phyloP scores from a whole-genome alignment of 2,329 filamentous ascomycete genomes.

The Zarea fungicola region DNA sequence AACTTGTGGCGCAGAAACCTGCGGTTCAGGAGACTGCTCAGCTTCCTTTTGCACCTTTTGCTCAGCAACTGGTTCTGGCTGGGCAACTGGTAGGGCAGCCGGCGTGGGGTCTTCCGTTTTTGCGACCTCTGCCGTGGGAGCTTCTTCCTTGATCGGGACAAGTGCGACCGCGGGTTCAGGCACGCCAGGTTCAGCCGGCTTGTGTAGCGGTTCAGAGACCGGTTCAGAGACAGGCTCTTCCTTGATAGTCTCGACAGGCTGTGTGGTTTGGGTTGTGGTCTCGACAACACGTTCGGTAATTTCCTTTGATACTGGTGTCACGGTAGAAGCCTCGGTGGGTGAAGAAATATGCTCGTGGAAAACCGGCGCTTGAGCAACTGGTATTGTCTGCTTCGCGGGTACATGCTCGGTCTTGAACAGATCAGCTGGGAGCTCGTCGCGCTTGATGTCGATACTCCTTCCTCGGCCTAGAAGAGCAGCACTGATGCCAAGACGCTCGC shows the following conservation, averaged over 20 bases:
- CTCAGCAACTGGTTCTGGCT: not conserved
- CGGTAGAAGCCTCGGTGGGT: not conserved
- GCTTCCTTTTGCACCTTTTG: too few species aligned
- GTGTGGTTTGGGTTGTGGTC: not conserved
- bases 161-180: not conserved
- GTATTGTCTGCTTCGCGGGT: conserved; percentile 14
- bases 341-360: not conserved
- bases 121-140: too few species aligned
- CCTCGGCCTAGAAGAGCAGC: conserved; percentile 33
- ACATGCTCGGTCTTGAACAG: not conserved
- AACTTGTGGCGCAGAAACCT: not conserved
- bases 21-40: not conserved
- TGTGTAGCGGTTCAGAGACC: not conserved
- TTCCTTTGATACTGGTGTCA: not conserved
- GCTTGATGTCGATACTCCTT: conserved; percentile 45
- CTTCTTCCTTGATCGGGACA: not conserved
- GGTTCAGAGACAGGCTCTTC: conserved; percentile 7
- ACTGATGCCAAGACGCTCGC: conserved; percentile 24
- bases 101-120: too few species aligned
- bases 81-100: not conserved
- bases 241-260: conserved; percentile 10
- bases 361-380: not conserved
- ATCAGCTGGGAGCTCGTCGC: conserved; percentile 26
- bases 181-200: not conserved
- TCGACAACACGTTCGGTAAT: not conserved